Evolutionary conservation across 2,329 filamentous ascomycete genomes (phyloP).

Genomic region (Mycosphaerella sp.): DNA sequence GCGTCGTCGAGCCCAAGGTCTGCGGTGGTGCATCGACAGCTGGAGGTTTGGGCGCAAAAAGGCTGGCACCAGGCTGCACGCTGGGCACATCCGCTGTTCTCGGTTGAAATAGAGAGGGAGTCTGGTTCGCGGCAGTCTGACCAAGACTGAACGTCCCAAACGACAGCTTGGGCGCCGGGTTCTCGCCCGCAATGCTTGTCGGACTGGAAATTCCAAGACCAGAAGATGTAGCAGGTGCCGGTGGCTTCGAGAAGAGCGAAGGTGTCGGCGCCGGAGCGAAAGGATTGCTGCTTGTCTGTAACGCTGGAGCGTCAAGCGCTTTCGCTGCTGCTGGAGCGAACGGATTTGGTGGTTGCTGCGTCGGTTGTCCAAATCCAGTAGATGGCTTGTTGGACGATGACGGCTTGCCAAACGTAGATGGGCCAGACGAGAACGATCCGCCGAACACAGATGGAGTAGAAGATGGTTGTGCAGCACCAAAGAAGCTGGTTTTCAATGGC

Average conservation of each 20-base stretch:
- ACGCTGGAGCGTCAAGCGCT: neutral
- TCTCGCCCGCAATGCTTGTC: neutral
- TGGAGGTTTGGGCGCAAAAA: slow-evolving; percentile 6
- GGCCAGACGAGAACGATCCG: slow-evolving; percentile 5
- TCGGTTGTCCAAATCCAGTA: slow-evolving; percentile 15
- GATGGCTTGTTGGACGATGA: slow-evolving; percentile 12
- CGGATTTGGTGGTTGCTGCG: slow-evolving; percentile 5
- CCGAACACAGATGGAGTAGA: slow-evolving; percentile 15
- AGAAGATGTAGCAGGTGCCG: neutral
- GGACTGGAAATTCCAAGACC: neutral
- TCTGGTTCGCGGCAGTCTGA: neutral
- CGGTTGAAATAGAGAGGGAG: slow-evolving; percentile 5
- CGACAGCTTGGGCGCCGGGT: neutral
- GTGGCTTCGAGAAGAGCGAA: neutral
- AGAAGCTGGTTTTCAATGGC: slow-evolving; percentile 8
- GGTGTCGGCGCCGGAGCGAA: neutral
- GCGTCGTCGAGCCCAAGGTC: neutral
- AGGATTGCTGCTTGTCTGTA: neutral
- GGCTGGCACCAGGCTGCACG: neutral
- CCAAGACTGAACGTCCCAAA: slow-evolving; percentile 5
- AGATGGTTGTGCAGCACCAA: slow-evolving; percentile 6
- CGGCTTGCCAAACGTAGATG: slow-evolving; percentile 16
- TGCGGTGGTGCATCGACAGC: neutral
- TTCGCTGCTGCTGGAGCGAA: slow-evolving; percentile 8
- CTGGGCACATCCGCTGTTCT: slow-evolving; percentile 2